A percentile compares a stretch with the other conserved stretches of the same genome.
phyloP scores from a whole-genome alignment of 805 yeast species.

The Suhomyces xylopsoci region DNA sequence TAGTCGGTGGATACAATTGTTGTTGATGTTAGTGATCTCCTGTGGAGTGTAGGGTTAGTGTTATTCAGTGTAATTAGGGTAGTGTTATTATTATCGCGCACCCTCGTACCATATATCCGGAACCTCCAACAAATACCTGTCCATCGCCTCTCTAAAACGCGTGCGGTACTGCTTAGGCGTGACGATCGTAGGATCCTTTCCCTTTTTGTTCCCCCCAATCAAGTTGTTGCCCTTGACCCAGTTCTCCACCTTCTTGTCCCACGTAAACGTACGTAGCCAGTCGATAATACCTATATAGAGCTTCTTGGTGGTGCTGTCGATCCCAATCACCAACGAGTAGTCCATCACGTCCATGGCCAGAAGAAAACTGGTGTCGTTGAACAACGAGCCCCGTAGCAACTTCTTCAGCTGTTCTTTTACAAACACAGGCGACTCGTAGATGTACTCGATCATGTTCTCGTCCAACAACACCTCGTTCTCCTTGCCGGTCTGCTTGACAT shows the following conservation, averaged over 20 bases:
- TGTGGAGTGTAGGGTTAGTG: no score
- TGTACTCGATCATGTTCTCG: slow-evolving; percentile 97
- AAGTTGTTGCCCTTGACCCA: slow-evolving; percentile 93
- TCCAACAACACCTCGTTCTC: slow-evolving; percentile 92
- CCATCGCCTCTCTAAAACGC: slow-evolving; percentile 97
- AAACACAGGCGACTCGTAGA: slow-evolving; percentile 92
- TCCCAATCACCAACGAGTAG: slow-evolving; percentile 91
- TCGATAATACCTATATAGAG: slow-evolving; percentile 92
- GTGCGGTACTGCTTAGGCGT: slow-evolving; percentile 95
- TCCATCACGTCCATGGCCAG: slow-evolving; percentile 99
- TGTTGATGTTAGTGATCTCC: no score
- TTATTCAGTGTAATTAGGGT: no score
- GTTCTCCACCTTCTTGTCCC: slow-evolving; percentile 97
- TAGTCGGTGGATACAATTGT: no score
- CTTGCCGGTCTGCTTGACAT: slow-evolving; percentile 92
- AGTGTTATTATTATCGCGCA: no score
- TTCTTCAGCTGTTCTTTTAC: slow-evolving; percentile 90
- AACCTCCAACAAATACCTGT: slow-evolving; percentile 87
- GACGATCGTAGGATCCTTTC: slow-evolving; percentile 93
- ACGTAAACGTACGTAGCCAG: slow-evolving; percentile 91
- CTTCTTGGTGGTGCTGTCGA: slow-evolving; percentile 62
- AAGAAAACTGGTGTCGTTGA: slow-evolving; percentile 91
- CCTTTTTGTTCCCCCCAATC: slow-evolving; percentile 76
- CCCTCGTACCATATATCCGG: slow-evolving; percentile 67
- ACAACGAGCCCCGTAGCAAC: slow-evolving; percentile 78